Evolutionary conservation across 257 asterid genomes (phyloP).

Genomic region (Primulina eburnea): DNA sequence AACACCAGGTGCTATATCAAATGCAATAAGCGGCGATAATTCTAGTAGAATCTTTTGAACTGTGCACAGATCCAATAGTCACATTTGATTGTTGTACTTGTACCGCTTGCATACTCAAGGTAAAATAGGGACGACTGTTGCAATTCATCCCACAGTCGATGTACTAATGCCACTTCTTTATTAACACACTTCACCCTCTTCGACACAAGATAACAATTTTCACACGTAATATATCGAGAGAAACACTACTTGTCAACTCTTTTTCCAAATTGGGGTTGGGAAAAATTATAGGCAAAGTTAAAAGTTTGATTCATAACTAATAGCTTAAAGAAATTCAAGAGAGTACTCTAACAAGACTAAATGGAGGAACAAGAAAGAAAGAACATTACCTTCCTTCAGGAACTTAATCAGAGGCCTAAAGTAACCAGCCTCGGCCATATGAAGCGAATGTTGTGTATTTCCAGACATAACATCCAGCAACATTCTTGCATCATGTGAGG

Average conservation of each 20-base stretch:
- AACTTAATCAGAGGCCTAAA: constrained; percentile 73
- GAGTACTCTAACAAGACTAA: neutral
- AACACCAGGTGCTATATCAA: neutral
- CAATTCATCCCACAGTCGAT: neutral
- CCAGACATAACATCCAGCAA: constrained; percentile 57
- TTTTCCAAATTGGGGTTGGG: neutral
- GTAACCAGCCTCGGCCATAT: constrained; percentile 97
- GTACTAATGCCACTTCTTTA: no score
- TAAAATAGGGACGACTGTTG: neutral
- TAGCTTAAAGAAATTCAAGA: neutral
- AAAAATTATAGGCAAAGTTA: neutral
- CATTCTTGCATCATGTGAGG: constrained; percentile 54
- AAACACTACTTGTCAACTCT: neutral
- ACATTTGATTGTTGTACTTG: neutral
- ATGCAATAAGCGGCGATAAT: no score
- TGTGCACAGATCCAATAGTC: neutral
- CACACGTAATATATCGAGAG: neutral
- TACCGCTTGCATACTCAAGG: neutral
- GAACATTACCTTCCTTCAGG: constrained; percentile 56
- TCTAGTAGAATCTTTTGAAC: neutral
- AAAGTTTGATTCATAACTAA: neutral
- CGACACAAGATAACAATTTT: neutral
- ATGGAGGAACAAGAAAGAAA: neutral
- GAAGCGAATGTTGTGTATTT: constrained; percentile 77
- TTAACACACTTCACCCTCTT: neutral